Percentiles rank a stretch among this genome's conserved stretches.
Conservation (phyloP, 352 stramenopile genomes). For the Ophiocytium majus region DNA sequence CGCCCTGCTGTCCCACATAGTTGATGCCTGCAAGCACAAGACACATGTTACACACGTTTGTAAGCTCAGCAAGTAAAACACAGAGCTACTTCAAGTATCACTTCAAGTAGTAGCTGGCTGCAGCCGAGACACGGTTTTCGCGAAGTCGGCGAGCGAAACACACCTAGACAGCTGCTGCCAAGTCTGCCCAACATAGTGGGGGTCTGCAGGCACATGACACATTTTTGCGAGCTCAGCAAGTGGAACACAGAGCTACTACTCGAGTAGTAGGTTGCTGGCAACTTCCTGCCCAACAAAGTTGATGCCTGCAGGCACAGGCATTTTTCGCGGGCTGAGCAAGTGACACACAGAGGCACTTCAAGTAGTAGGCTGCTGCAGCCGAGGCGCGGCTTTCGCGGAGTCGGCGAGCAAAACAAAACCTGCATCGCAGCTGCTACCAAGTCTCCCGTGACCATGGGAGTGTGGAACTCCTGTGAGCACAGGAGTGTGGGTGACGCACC, state of each 20-base stretch:
- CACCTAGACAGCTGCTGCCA: neutral
- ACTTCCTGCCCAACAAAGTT: neutral
- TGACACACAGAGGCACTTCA: neutral
- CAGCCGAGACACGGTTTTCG: neutral
- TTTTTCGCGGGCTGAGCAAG: neutral
- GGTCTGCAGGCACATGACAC: no score
- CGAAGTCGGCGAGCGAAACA: neutral
- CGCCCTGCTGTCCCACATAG: conserved; percentile 49
- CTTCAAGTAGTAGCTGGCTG: neutral
- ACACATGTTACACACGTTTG: neutral
- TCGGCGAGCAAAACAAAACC: neutral
- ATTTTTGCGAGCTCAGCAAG: neutral
- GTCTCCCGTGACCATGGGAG: neutral
- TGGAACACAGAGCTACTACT: conserved; percentile 4
- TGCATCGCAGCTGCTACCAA: neutral
- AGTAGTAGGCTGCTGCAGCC: neutral
- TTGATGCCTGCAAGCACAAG: conserved; percentile 54
- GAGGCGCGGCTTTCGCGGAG: neutral
- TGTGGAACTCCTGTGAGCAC: neutral
- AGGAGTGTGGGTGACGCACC: neutral
- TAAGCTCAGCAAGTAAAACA: neutral
- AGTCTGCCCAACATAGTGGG: no score
- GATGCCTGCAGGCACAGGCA: neutral
- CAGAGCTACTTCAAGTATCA: neutral
- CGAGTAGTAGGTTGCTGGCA: neutral